Evolutionary conservation across 2,329 filamentous ascomycete genomes (phyloP), one percentile per base, ranked within the genome.

Genomic region (Sporothrix brasiliensis): DNA sequence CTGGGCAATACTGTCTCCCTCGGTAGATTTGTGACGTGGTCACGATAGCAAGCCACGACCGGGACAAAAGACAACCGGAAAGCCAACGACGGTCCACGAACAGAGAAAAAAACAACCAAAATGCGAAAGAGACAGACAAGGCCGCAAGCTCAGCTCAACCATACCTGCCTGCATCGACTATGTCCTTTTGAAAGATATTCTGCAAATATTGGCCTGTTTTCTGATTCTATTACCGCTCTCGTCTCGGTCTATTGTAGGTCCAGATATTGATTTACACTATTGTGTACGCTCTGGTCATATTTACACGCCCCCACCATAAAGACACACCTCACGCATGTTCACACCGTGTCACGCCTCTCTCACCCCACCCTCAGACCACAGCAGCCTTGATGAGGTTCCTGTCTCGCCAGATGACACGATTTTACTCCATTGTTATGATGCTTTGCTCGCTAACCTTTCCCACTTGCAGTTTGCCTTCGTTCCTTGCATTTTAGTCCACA

Each of bases 281-380:
- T n/a, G 44, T 47, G 13, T 39, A 63, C 34, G 9, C 56, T n/a
- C 34, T n/a, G 11, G 5, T 41, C 2, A 19, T 47, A 11, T 49
- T 6, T 65, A 50, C 61, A 34, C 61, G 21, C 61, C 44, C 41
- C 61, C 27, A 24, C 39, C 27, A 30, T 14, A 21, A 34, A 1
- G 7, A 34, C 61, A 65, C 60, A 7, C 58, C 60, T 30, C 14
- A 30, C 21, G 9, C 24, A 44, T 50, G 24, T 30, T 30, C 60
- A 47, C 44, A 2, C 11, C 27, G 34, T 11, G 21, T 50, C 47
- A 50, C 49, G 49, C 49, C 63, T 52, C 19, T 44, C 19, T 61
- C 47, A 52, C 27, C 30, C 47, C 63, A 66, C 19, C 21, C 60
- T 50, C 60, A 49, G 60, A 34, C 60, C 24, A 65, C 41, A 65